These are phyloP conservation scores for Pichia nanzhaoensis DNA, from an alignment of 805 yeast genomes.

Conservation along the genomic window DNA sequence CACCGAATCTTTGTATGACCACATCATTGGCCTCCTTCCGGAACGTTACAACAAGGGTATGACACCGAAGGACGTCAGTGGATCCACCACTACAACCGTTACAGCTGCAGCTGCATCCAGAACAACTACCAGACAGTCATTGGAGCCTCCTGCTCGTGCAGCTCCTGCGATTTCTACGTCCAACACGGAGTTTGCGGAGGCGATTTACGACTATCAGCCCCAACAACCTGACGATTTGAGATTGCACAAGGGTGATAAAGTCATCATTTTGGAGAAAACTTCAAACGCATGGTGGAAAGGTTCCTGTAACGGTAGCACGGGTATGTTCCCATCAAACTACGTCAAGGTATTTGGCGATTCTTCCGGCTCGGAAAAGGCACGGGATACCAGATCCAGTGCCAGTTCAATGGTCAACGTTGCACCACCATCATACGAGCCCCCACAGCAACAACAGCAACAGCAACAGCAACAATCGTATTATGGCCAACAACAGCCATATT, in stretches of 20 bases:
- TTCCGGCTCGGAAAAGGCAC: not conserved
- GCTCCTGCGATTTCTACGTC: slow-evolving; percentile 3
- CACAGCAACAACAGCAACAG: not conserved
- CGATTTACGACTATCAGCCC: slow-evolving; percentile 66
- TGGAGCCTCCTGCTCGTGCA: slow-evolving; percentile 7
- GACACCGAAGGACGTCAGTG: slow-evolving; percentile 21
- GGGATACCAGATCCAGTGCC: too few species aligned
- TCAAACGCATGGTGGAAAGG: slow-evolving; percentile 95
- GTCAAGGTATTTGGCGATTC: slow-evolving; percentile 40
- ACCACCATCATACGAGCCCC: slow-evolving; percentile 5
- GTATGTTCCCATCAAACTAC: slow-evolving; percentile 88
- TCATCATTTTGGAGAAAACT: slow-evolving; percentile 63
- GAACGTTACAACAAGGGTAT: slow-evolving; percentile 11
- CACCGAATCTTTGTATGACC: slow-evolving; percentile 43
- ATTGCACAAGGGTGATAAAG: slow-evolving; percentile 58
- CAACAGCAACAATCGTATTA: not conserved
- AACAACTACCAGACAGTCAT: not conserved
- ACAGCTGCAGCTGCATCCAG: slow-evolving; percentile 4
- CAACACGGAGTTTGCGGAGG: slow-evolving; percentile 45
- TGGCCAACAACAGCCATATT: slow-evolving; percentile 16
- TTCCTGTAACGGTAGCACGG: slow-evolving; percentile 46
- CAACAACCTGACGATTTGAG: slow-evolving; percentile 71
- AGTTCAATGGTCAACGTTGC: not conserved
- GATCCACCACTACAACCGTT: slow-evolving; percentile 9
- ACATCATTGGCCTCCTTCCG: slow-evolving; percentile 4